Percentiles rank a stretch among this genome's conserved stretches.
phyloP scores from a whole-genome alignment of 2,329 filamentous ascomycete genomes.

The Thelonectria olida region DNA sequence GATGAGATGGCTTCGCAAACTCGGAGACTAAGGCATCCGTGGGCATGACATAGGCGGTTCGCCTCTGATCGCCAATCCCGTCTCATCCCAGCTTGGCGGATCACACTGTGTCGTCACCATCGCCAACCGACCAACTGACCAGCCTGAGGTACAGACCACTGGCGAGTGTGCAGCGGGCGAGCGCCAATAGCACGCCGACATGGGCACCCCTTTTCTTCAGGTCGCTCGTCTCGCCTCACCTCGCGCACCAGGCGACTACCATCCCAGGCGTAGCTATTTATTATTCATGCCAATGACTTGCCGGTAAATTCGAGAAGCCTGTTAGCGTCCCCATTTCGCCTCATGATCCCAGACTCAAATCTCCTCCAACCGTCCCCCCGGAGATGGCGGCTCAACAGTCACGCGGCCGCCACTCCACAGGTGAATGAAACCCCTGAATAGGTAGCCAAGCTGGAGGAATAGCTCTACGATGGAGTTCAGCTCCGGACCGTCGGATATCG shows the following conservation, averaged over 20 bases:
- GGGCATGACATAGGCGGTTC: too few species aligned
- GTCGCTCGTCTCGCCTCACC: too few species aligned
- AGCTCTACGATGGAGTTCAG: too few species aligned
- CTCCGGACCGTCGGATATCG: neutral
- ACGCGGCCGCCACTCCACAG: constrained; percentile 30
- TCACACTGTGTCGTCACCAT: constrained; percentile 25
- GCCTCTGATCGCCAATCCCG: constrained; percentile 23
- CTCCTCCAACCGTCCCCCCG: constrained; percentile 25
- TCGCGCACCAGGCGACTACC: neutral
- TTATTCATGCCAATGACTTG: neutral
- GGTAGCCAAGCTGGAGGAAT: too few species aligned
- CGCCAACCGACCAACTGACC: constrained; percentile 5
- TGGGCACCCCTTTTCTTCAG: constrained; percentile 21
- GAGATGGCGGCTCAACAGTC: constrained; percentile 42
- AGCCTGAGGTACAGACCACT: too few species aligned
- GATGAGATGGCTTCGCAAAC: neutral
- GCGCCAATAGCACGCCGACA: too few species aligned
- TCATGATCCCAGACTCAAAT: constrained; percentile 21
- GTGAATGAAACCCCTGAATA: constrained; percentile 30
- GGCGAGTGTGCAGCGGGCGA: too few species aligned
- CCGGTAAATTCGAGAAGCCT: constrained; percentile 40
- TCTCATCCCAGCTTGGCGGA: constrained; percentile 20
- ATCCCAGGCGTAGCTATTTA: neutral
- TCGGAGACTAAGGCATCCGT: too few species aligned
- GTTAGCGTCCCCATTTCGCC: constrained; percentile 28